Evolutionary conservation across 164 flowering plant genomes (phyloP).

Genomic region (Kalanchoe fedtschenkoi): DNA sequence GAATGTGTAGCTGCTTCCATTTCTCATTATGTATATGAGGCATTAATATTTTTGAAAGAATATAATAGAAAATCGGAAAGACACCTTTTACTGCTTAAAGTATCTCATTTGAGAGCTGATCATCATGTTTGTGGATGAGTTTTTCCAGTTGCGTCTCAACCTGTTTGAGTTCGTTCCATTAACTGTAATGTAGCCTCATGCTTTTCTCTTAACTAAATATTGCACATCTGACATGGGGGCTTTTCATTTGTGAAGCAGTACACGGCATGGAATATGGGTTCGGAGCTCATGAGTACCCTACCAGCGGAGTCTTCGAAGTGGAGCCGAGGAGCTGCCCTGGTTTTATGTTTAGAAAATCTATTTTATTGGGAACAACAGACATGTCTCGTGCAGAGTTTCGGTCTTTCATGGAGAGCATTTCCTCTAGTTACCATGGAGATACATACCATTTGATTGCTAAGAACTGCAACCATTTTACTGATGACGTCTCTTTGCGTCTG

Average conservation of each 20-base stretch:
- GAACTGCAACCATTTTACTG: slow-evolving; percentile 94
- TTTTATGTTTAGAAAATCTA: slow-evolving; percentile 68
- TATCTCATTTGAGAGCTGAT: no score
- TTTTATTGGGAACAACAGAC: slow-evolving; percentile 59
- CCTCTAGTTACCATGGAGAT: slow-evolving; percentile 72
- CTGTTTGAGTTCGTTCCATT: no score
- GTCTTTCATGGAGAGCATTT: slow-evolving; percentile 60
- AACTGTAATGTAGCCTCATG: no score
- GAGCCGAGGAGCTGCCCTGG: slow-evolving; percentile 96
- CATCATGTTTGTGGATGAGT: no score
- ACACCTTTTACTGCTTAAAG: no score
- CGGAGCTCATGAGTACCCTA: slow-evolving; percentile 88
- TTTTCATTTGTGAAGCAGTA: slow-evolving; percentile 25
- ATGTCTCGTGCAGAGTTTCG: slow-evolving; percentile 69
- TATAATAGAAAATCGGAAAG: no score
- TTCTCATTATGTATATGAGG: no score
- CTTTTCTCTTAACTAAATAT: no score
- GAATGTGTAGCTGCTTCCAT: no score
- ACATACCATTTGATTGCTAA: slow-evolving; percentile 86
- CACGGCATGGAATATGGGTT: slow-evolving; percentile 87
- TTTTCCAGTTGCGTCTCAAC: no score
- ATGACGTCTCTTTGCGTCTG: slow-evolving; percentile 59
- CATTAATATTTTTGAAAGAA: no score
- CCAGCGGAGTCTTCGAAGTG: slow-evolving; percentile 94
- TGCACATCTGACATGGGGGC: background rate